Base-by-base conservation (phyloP, 2,329 filamentous ascomycete species). In the Aspergillus niger region DNA sequence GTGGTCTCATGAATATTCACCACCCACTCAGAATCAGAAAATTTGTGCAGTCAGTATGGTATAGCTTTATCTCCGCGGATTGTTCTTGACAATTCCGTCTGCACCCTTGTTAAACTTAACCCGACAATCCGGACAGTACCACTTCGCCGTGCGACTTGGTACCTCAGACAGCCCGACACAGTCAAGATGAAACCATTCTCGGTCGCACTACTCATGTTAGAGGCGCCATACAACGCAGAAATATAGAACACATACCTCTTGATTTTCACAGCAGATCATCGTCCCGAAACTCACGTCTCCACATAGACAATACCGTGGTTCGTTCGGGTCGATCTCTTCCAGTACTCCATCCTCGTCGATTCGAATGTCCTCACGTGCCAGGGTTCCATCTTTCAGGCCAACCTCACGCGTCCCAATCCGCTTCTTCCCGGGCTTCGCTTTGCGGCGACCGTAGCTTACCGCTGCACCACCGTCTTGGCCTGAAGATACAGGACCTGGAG, bases 231-330 rank as follows among this genome's bases (percentile, higher is more conserved):
- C 5, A 32, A 51, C 17, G 47, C 38, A 61, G 47, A 30, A 24
- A 53, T 47, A 13, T 26, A 41, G 58, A 53, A 71, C 51, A 69
- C 73, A 63, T 71, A 84, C 82, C 67, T 86, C 83, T 55, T 82
- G 81, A 66, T 87, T 85, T 67, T 89, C 86, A 69, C 86, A 89
- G 47, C 82, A 84, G 61, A 89, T 86, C 86, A 89, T 89, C 39
- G 82, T 82, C 30, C 86, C 86, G 68, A 82, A 88, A 67, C 84
- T 87, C 17, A 89, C 85, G 66, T 88, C 85, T 41, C 83, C 83
- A 67, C 86, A 89, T 44, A 87, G 72, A 70, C 86, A 89, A 70
- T 89, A 89, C n/a, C 83, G 76, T 15, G 83, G 82, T 72, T 89
- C 86, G 58, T 87, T 80, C 0, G 85, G 83, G 69, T 88, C 85